Conservation (phyloP, 805 yeast genomes). For the Ogataea angusta region DNA sequence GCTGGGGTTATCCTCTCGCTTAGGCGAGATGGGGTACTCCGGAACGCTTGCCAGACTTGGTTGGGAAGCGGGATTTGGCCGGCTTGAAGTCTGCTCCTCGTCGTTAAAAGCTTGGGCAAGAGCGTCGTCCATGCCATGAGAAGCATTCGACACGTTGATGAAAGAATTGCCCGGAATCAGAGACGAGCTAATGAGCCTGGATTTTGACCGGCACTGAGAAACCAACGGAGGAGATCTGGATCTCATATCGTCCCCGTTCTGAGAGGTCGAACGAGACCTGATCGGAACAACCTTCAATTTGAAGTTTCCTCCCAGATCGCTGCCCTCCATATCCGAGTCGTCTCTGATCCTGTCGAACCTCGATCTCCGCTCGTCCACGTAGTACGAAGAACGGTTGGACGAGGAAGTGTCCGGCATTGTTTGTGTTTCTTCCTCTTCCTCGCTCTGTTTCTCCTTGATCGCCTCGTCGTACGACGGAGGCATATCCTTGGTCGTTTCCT, state of each 20-base stretch:
- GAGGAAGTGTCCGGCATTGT: conserved; percentile 6
- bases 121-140: conserved; percentile 25
- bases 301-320: conserved; percentile 29
- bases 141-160: conserved; percentile 12
- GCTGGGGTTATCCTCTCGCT: neutral
- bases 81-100: neutral
- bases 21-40: neutral
- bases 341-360: conserved; percentile 10
- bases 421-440: conserved; percentile 2
- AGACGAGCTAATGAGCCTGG: conserved; percentile 22
- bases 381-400: neutral
- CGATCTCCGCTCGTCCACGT: conserved; percentile 6
- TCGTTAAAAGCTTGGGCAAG: conserved; percentile 19
- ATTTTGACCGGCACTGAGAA: conserved; percentile 18
- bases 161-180: conserved; percentile 21
- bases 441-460: conserved; percentile 7
- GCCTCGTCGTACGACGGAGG: conserved; percentile 33
- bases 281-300: conserved; percentile 28
- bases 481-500: conserved; percentile 21
- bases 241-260: conserved; percentile 13
- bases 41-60: neutral
- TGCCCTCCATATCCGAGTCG: conserved; percentile 12
- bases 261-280: conserved; percentile 26
- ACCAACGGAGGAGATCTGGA: conserved; percentile 21
- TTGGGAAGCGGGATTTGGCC: conserved; percentile 1